Evolutionary conservation across 2,329 filamentous ascomycete species (phyloP).

Genomic region (Alternaria sp.): DNA sequence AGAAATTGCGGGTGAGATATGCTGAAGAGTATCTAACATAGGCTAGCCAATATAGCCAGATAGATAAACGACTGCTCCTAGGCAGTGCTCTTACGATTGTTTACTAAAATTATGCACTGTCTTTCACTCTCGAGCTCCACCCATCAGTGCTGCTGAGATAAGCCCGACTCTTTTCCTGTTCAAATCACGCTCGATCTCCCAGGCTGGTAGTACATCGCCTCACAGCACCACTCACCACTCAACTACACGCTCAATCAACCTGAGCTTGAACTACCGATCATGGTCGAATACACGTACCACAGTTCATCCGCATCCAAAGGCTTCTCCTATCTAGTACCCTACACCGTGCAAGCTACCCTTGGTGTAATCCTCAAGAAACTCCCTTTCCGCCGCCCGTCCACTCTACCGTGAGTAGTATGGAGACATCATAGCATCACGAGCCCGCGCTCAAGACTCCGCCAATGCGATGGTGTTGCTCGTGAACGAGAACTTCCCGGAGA

Average conservation of each 20-base stretch:
- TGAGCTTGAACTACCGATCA: background rate
- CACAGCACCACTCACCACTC: background rate
- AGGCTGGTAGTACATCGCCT: background rate
- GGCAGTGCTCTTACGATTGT: background rate
- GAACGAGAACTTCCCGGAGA: background rate
- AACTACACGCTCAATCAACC: fast-evolving
- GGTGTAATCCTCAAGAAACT: background rate
- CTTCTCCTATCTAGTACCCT: background rate
- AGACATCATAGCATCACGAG: background rate
- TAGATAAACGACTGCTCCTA: background rate
- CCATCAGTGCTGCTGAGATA: background rate
- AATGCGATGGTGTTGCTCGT: background rate
- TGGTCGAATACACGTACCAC: background rate
- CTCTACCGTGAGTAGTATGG: slow-evolving; percentile 1
- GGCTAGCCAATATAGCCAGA: background rate
- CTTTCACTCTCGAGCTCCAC: background rate
- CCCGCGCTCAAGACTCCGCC: background rate
- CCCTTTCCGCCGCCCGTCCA: background rate
- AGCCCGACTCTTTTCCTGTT: background rate
- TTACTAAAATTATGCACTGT: background rate
- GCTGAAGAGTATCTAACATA: background rate
- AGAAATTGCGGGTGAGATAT: background rate
- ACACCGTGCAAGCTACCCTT: background rate
- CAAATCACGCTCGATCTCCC: background rate
- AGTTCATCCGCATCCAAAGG: background rate